Evolutionary conservation across 768 basidiomycete species (phyloP), one percentile per base, ranked within the genome.

Genomic region (Lactarius sanguifluus): DNA sequence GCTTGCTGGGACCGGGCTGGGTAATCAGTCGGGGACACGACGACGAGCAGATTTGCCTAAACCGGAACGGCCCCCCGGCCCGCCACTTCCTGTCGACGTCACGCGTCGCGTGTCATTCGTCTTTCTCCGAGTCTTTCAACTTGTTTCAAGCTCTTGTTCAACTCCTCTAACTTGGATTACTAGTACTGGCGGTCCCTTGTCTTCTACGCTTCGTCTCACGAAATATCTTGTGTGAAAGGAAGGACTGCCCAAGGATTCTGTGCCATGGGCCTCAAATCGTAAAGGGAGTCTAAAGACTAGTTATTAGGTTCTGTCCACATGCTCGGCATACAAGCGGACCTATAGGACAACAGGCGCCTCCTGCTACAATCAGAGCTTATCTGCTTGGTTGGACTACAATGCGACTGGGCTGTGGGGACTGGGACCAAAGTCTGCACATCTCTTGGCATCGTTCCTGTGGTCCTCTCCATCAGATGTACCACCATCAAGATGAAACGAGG

Each of bases 301-400:
- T n/a, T 65, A 55, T 61, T 61, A 61, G 59, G 59, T 65, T 65
- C 32, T 57, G 50, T 2, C 30, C 15, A 23, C 28, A 1, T 32
- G 2, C 52, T 50, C 55, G 60, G 59, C 50, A 45, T 61, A 56
- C 34, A 61, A 57, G 43, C 64, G 54, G 59, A 36, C 23, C 16
- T 34, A 18, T 13, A 28, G 54, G 28, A n/a, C 32, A 52, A 30
- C 28, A 0, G 40, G 54, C 59, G 55, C 54, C 54, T 20, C n/a
- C 43, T 45, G 32, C 10, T 28, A 13, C 20, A 45, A 34, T 60
- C 34, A 23, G 23, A 47, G 32, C 23, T 38, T 64, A 36, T 64
- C 38, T 56, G 10, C 45, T 47, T 1, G 45, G 20, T 47, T 23
- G 45, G 6, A 3, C 45, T 12, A 20, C 12, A 5, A 59, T 32